Evolutionary conservation across 345 rosid genomes (phyloP).

Genomic region (Lepidium aucheri): DNA sequence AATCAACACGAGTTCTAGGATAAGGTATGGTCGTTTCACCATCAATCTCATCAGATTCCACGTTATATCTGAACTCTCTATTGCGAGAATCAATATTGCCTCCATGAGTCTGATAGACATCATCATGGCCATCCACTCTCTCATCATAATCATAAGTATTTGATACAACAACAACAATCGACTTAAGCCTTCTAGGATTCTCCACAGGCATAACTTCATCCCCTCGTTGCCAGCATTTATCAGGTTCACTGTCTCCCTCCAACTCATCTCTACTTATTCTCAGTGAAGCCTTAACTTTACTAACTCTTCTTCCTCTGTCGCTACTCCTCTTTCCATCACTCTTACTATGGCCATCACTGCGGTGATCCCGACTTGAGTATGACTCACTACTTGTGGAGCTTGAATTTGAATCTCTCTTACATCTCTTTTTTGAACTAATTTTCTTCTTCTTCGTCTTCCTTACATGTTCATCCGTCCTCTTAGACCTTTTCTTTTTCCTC

Average conservation of each 20-base stretch:
- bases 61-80: conserved; percentile 23
- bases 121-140: conserved; percentile 40
- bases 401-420: conserved; percentile 34
- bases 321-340: conserved; percentile 33
- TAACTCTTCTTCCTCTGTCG: conserved; percentile 18
- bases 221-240: conserved; percentile 25
- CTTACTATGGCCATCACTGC: conserved; percentile 26
- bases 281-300: conserved; percentile 12
- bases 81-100: conserved; percentile 6
- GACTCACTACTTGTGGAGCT: conserved; percentile 33
- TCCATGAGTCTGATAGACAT: conserved; percentile 43
- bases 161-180: conserved; percentile 43
- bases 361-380: not conserved
- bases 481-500: conserved; percentile 38
- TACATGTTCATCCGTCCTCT: conserved; percentile 26
- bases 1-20: conserved; percentile 14
- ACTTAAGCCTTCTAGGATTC: conserved; percentile 42
- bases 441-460: conserved; percentile 32
- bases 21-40: conserved; percentile 26
- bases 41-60: conserved; percentile 30
- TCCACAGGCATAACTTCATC: conserved; percentile 29
- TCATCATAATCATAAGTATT: conserved; percentile 28
- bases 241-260: conserved; percentile 21
- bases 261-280: conserved; percentile 30
- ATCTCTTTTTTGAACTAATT: conserved; percentile 28